phyloP scores from a whole-genome alignment of 495 filamentous ascomycete genomes.

The Friedmanniomyces endolithicus region DNA sequence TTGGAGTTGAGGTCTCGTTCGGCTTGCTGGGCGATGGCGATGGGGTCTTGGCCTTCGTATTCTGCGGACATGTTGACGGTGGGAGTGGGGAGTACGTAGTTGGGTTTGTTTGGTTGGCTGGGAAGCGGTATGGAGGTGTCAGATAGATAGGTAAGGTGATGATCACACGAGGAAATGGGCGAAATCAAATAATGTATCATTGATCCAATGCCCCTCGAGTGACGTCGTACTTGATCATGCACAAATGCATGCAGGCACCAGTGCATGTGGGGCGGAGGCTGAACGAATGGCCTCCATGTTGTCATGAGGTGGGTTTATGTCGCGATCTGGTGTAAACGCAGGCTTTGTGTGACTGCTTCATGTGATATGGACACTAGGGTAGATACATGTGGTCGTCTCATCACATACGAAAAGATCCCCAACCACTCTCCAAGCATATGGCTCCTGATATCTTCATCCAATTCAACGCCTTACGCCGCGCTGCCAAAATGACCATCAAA shows the following conservation, averaged over 20 bases:
- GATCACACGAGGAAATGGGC: background rate
- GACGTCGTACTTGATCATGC: no score
- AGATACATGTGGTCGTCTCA: background rate
- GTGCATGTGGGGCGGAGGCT: background rate
- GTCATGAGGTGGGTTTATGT: no score
- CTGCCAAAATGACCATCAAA: background rate
- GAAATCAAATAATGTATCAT: no score
- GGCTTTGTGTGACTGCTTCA: background rate
- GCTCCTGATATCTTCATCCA: background rate
- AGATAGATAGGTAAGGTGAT: no score
- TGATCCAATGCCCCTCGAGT: no score
- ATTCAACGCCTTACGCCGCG: background rate
- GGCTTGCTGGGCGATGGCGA: slow-evolving; percentile 33
- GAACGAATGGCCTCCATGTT: background rate
- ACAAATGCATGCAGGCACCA: no score
- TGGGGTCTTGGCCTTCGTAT: slow-evolving; percentile 28
- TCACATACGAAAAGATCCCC: background rate
- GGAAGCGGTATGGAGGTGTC: no score
- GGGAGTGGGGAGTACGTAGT: background rate
- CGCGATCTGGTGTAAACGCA: background rate
- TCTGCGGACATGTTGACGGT: slow-evolving; percentile 21
- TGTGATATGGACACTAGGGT: background rate
- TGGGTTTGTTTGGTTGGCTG: background rate
- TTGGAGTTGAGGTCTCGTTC: slow-evolving; percentile 44
- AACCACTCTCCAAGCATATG: background rate